Conservation (phyloP, 345 rosid species). For the Camelina neglecta region DNA sequence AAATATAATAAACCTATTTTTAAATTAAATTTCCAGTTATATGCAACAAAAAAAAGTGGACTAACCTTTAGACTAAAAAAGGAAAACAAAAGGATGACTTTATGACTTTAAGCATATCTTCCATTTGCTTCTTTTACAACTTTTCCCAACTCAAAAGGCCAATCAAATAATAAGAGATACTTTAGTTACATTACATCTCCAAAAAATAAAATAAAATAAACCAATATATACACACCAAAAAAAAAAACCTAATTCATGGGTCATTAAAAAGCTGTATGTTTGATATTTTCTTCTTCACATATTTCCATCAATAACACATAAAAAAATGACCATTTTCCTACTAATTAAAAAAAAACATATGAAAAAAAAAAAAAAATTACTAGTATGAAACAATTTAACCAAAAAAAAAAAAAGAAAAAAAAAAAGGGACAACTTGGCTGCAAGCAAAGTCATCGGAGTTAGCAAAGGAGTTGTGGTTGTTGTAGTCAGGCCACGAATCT, state of each 20-base stretch:
- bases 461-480: slow-evolving; percentile 32
- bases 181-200: neutral
- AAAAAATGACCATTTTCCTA: slow-evolving; percentile 19
- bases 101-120: slow-evolving; percentile 33
- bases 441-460: slow-evolving; percentile 74
- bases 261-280: slow-evolving; percentile 18
- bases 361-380: slow-evolving; percentile 24
- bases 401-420: neutral
- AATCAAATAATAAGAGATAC: slow-evolving; percentile 17
- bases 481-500: slow-evolving; percentile 80
- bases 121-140: slow-evolving; percentile 31
- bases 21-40: too few relatives aligned
- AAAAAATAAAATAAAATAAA: neutral
- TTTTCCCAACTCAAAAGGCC: slow-evolving; percentile 36
- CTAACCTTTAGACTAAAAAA: slow-evolving; percentile 19
- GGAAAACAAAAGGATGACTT: slow-evolving; percentile 7
- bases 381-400: neutral
- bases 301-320: slow-evolving; percentile 6
- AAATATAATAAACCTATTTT: too few relatives aligned
- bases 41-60: slow-evolving; percentile 25
- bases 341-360: slow-evolving; percentile 23
- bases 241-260: neutral
- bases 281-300: slow-evolving; percentile 5
- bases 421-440: slow-evolving; percentile 84
- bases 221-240: neutral